Conservation (phyloP, 164 flowering plant genomes). For the Dillenia turbinata region DNA sequence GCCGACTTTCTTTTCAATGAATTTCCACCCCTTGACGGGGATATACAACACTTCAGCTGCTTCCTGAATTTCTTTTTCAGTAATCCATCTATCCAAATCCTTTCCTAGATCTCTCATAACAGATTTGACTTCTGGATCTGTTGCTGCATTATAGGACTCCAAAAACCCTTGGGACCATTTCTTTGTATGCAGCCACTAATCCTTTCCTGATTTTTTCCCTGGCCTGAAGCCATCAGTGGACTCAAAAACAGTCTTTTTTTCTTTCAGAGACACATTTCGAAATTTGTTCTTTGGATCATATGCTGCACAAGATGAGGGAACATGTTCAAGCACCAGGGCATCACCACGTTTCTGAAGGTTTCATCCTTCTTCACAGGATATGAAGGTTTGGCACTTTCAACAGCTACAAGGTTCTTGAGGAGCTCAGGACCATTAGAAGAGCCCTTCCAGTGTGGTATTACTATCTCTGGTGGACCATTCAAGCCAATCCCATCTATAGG, state of each 20-base stretch:
- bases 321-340: slow-evolving; percentile 10
- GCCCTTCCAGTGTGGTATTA: slow-evolving; percentile 87
- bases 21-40: slow-evolving; percentile 47
- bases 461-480: slow-evolving; percentile 83
- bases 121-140: slow-evolving; percentile 84
- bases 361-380: slow-evolving; percentile 18
- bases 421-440: slow-evolving; percentile 66
- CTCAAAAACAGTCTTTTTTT: slow-evolving; percentile 63
- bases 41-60: slow-evolving; percentile 64
- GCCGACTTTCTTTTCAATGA: slow-evolving; percentile 61
- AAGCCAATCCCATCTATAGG: slow-evolving; percentile 85
- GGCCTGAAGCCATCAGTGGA: slow-evolving; percentile 76
- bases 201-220: slow-evolving; percentile 83
- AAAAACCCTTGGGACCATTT: slow-evolving; percentile 84
- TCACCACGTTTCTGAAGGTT: slow-evolving; percentile 21
- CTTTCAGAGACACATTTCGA: slow-evolving; percentile 19
- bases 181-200: slow-evolving; percentile 94
- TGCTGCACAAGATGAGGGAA: slow-evolving; percentile 13
- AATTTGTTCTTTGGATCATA: slow-evolving; percentile 11
- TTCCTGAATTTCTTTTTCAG: slow-evolving; percentile 79
- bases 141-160: slow-evolving; percentile 74
- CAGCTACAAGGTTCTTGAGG: slow-evolving; percentile 33
- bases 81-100: slow-evolving; percentile 90
- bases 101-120: slow-evolving; percentile 83
- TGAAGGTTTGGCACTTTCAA: slow-evolving; percentile 19